These are phyloP conservation scores for Colletotrichum tabaci DNA, from an alignment of 2,329 filamentous ascomycete genomes.

Conservation along the genomic window DNA sequence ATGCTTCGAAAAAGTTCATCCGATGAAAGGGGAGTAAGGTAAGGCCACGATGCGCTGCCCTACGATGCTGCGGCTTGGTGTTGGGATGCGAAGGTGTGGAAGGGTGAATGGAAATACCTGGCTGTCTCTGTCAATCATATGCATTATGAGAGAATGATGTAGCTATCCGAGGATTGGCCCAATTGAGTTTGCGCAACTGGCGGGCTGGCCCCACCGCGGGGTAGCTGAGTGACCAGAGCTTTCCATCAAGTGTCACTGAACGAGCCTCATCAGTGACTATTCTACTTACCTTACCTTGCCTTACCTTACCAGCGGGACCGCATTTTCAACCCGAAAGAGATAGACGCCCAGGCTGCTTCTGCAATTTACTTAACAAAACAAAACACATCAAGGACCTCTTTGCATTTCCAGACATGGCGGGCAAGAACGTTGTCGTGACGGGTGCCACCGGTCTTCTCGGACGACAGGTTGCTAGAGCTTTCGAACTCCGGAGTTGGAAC, in stretches of 20 bases:
- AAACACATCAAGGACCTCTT: background rate
- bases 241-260: constrained; percentile 17
- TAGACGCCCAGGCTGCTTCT: background rate
- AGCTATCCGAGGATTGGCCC: constrained; percentile 31
- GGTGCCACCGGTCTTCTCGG: constrained; percentile 89
- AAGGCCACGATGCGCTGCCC: background rate
- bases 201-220: constrained; percentile 36
- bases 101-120: too few relatives aligned
- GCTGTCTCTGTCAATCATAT: background rate
- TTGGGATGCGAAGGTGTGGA: background rate
- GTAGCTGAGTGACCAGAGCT: constrained; percentile 33
- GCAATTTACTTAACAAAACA: background rate
- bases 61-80: background rate
- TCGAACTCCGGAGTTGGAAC: constrained; percentile 77
- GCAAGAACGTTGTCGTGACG: constrained; percentile 79
- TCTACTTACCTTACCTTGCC: too few relatives aligned
- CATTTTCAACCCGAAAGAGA: background rate
- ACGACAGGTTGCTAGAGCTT: constrained; percentile 81
- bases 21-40: background rate
- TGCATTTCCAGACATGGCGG: constrained; percentile 47
- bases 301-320: too few relatives aligned
- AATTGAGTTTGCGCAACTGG: constrained; percentile 31
- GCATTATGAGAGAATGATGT: constrained; percentile 35
- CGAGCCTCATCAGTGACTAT: background rate
- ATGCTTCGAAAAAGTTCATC: background rate